phyloP scores from a whole-genome alignment of 257 asterid genomes.

The Solanum paucissectum region DNA sequence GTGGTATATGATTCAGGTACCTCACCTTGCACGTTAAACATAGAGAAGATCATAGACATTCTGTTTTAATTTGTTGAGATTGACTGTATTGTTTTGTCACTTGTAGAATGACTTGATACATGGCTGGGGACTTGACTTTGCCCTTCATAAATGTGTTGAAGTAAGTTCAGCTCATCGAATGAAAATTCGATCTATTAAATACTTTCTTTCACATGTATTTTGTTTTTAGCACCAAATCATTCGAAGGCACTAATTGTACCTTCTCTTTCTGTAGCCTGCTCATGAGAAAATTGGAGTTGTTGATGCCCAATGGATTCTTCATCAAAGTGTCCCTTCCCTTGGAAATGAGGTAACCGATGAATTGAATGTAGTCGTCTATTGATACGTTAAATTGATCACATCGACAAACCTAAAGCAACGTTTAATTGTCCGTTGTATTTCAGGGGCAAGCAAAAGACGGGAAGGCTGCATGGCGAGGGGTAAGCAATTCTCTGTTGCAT shows the following conservation, averaged over 20 bases:
- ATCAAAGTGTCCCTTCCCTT: constrained; percentile 65
- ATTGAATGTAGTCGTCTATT: not conserved
- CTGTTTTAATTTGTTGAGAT: not conserved
- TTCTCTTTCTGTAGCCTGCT: constrained; percentile 39
- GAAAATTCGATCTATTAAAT: not conserved
- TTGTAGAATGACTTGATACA: constrained; percentile 84
- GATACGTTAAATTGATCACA: not conserved
- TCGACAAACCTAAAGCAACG: not conserved
- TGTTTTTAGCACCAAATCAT: not conserved
- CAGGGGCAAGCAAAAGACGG: constrained; percentile 58
- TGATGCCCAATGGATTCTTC: constrained; percentile 81
- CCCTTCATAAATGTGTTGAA: constrained; percentile 70
- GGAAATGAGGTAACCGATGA: constrained; percentile 51
- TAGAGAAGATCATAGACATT: not conserved
- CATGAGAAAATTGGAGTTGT: constrained; percentile 90
- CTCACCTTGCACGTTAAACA: not conserved
- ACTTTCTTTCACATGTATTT: not conserved
- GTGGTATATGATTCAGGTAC: constrained; percentile 92
- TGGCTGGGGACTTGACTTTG: constrained; percentile 93
- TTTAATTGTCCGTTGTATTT: not conserved
- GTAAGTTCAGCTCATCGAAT: constrained; percentile 17
- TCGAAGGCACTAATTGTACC: not conserved
- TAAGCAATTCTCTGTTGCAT: constrained; percentile 8
- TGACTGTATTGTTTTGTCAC: not conserved
- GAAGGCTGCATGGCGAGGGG: constrained; percentile 78